phyloP scores from a whole-genome alignment of 2,329 filamentous ascomycete genomes.

The Pseudogymnoascus sp. region DNA sequence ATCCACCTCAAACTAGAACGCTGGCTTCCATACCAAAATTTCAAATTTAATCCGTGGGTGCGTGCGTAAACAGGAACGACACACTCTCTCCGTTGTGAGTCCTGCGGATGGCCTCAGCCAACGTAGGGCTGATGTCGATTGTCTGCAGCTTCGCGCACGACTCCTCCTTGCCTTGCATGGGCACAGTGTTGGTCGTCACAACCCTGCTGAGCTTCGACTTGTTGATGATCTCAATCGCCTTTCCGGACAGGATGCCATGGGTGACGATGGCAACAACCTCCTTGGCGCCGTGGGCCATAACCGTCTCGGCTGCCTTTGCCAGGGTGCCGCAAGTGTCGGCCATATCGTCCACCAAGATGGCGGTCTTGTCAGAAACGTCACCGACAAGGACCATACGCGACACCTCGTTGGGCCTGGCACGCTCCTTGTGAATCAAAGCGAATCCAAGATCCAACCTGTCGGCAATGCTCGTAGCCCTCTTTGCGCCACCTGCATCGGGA shows the following conservation, averaged over 20 bases:
- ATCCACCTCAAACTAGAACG: background rate
- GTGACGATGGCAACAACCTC: slow-evolving; percentile 93
- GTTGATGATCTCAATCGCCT: slow-evolving; percentile 74
- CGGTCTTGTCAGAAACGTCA: slow-evolving; percentile 81
- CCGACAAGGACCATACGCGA: slow-evolving; percentile 94
- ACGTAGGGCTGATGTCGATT: slow-evolving; percentile 82
- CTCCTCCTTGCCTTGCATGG: slow-evolving; percentile 70
- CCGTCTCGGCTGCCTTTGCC: slow-evolving; percentile 79
- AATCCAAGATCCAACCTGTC: slow-evolving; percentile 86
- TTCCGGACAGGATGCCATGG: slow-evolving; percentile 82
- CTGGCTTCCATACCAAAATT: slow-evolving; percentile 1
- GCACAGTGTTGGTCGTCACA: slow-evolving; percentile 86
- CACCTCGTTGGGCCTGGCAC: slow-evolving; percentile 82
- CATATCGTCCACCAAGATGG: slow-evolving; percentile 97
- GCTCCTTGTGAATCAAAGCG: slow-evolving; percentile 94
- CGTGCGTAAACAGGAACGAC: slow-evolving; percentile 60
- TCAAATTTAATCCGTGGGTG: slow-evolving; percentile 38
- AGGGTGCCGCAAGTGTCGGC: slow-evolving; percentile 89
- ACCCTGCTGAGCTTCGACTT: slow-evolving; percentile 65
- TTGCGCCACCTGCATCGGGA: slow-evolving; percentile 89
- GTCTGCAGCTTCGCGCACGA: slow-evolving; percentile 73
- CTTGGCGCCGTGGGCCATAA: slow-evolving; percentile 77
- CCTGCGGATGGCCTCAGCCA: slow-evolving; percentile 61
- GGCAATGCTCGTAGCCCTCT: slow-evolving; percentile 88
- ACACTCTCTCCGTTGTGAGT: slow-evolving; percentile 62